Conservation (phyloP, 495 filamentous ascomycete species). For the Neurospora sp. region DNA sequence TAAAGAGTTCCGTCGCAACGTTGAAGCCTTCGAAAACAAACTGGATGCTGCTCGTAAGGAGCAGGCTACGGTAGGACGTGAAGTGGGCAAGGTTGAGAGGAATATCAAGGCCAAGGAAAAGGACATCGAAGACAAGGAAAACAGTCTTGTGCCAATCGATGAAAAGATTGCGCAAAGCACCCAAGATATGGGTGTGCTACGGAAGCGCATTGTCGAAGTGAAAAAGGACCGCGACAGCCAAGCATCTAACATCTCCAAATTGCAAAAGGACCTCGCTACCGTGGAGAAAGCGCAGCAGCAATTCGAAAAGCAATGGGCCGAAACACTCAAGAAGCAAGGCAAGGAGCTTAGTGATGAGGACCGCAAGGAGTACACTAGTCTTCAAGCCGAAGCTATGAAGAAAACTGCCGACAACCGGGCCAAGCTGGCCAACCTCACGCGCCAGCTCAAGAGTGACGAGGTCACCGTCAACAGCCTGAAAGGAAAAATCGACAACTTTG, state of each 20-base stretch:
- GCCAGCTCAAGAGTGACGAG: conserved; percentile 80
- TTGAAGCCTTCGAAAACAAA: conserved; percentile 73
- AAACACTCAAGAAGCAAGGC: conserved; percentile 73
- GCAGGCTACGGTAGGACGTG: conserved; percentile 66
- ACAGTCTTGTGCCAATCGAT: conserved; percentile 75
- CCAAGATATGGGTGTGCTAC: conserved; percentile 55
- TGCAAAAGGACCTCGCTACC: conserved; percentile 67
- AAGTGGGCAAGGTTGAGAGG: conserved; percentile 73
- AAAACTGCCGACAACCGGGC: conserved; percentile 73
- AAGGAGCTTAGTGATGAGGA: conserved; percentile 78
- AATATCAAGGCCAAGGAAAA: conserved; percentile 77
- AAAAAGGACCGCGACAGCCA: conserved; percentile 67
- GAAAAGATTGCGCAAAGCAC: conserved; percentile 84
- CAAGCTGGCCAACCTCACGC: conserved; percentile 71
- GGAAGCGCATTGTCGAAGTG: conserved; percentile 58
- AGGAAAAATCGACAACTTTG: conserved; percentile 68
- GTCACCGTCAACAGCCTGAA: conserved; percentile 78
- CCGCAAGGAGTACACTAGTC: conserved; percentile 77
- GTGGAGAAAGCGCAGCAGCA: conserved; percentile 84
- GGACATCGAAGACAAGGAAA: conserved; percentile 79
- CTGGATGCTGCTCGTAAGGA: conserved; percentile 83
- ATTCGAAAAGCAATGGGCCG: conserved; percentile 81
- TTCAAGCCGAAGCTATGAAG: conserved; percentile 78
- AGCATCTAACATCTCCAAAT: conserved; percentile 50
- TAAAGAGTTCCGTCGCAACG: conserved; percentile 81